These are phyloP conservation scores for Aphanomyces astaci DNA, from an alignment of 352 stramenopile species.

Conservation along the genomic window DNA sequence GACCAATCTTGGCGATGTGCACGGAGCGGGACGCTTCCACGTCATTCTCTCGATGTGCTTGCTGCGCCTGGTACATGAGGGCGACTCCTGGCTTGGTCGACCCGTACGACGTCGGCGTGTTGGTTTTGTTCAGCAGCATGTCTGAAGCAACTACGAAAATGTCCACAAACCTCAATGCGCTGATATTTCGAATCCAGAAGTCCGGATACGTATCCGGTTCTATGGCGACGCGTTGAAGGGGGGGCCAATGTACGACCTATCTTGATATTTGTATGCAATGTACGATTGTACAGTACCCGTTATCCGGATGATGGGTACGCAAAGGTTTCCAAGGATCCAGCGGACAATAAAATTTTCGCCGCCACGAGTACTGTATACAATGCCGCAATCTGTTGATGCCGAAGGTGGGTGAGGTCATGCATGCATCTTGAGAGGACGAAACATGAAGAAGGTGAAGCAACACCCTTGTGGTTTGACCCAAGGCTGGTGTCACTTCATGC, in stretches of 20 bases:
- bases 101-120: not conserved
- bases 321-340: not conserved
- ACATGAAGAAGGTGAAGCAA: too few species aligned
- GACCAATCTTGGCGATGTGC: slow-evolving; percentile 24
- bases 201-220: slow-evolving; percentile 7
- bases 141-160: not conserved
- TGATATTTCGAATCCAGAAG: not conserved
- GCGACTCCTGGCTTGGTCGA: not conserved
- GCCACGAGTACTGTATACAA: not conserved
- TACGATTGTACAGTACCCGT: not conserved
- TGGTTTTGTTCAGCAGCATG: not conserved
- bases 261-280: not conserved
- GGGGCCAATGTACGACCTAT: not conserved
- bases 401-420: too few species aligned
- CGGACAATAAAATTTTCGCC: not conserved
- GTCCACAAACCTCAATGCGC: not conserved
- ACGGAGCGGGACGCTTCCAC: slow-evolving; percentile 11
- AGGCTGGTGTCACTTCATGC: too few species aligned
- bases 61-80: slow-evolving; percentile 11
- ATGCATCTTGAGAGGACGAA: too few species aligned
- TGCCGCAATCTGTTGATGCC: too few species aligned
- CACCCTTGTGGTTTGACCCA: too few species aligned
- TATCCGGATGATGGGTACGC: not conserved
- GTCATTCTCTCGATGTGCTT: slow-evolving; percentile 1
- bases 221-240: not conserved